Evolutionary conservation across 345 rosid genomes (phyloP).

Genomic region (Punica granatum): DNA sequence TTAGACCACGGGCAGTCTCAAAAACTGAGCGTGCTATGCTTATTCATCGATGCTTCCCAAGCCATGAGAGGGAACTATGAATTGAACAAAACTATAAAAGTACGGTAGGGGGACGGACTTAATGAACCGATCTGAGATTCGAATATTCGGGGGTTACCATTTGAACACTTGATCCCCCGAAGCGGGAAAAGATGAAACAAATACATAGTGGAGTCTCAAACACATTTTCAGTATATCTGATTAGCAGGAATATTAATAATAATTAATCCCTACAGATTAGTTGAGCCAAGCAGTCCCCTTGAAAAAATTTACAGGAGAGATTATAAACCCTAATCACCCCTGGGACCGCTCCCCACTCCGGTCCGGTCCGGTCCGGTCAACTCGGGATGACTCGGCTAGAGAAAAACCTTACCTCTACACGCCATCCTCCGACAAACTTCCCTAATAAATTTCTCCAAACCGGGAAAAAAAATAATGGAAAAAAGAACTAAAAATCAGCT

Average conservation of each 20-base stretch:
- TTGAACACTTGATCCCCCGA: too few relatives aligned
- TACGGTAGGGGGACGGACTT: too few relatives aligned
- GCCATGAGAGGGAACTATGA: too few relatives aligned
- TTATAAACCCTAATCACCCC: not conserved
- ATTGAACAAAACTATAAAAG: too few relatives aligned
- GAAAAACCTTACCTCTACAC: slow-evolving; percentile 8
- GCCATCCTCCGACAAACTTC: slow-evolving; percentile 20
- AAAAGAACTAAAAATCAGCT: not conserved
- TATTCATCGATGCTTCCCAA: too few relatives aligned
- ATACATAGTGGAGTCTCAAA: not conserved
- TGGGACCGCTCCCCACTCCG: not conserved
- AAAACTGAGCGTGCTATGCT: too few relatives aligned
- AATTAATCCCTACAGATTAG: not conserved
- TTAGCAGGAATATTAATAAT: not conserved
- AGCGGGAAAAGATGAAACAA: not conserved
- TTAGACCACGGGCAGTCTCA: too few relatives aligned
- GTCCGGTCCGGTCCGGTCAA: not conserved
- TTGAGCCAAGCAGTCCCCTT: not conserved
- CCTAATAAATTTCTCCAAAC: not conserved
- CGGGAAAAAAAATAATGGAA: not conserved
- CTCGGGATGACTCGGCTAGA: slow-evolving; percentile 36
- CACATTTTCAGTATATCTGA: not conserved
- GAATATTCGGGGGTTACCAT: too few relatives aligned
- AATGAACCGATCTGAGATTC: too few relatives aligned
- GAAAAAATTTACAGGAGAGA: not conserved